Conservation (phyloP, 169 alveolate genomes). For the Plasmodium billcollinsi region DNA sequence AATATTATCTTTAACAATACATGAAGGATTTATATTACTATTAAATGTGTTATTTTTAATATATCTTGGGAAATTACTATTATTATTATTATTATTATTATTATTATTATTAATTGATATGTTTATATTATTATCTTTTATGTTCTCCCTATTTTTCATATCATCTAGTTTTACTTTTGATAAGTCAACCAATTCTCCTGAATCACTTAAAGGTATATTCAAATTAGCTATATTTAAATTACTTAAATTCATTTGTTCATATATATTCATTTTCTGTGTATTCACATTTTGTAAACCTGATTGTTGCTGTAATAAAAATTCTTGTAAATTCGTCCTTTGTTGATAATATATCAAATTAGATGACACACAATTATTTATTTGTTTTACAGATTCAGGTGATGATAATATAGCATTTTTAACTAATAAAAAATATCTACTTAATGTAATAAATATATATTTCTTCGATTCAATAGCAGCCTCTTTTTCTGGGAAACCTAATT, state of each 20-base stretch:
- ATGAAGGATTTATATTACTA: not conserved
- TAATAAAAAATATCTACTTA: conserved; percentile 43
- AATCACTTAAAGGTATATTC: conserved; percentile 31
- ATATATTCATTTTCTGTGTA: conserved; percentile 16
- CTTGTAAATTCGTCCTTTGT: conserved; percentile 59
- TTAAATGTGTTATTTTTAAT: not conserved
- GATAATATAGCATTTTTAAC: conserved; percentile 70
- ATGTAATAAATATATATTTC: conserved; percentile 63
- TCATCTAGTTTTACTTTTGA: conserved; percentile 22
- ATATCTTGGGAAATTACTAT: not conserved
- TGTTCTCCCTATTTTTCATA: not conserved
- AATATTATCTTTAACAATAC: not conserved
- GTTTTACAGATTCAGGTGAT: conserved; percentile 62
- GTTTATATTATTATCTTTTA: not conserved
- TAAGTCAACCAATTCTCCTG: conserved; percentile 27
- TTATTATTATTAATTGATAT: too few relatives aligned
- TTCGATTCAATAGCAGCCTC: conserved; percentile 74
- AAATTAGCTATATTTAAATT: conserved; percentile 31
- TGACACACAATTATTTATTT: conserved; percentile 68
- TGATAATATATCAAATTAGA: conserved; percentile 59
- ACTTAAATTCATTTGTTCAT: conserved; percentile 39
- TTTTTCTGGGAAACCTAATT: conserved; percentile 70
- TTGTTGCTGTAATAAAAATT: conserved; percentile 63
- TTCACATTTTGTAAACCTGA: conserved; percentile 12
- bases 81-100: not conserved